Evolutionary conservation across 306 rosid species (phyloP), one percentile per base, ranked within the genome.

Genomic region (Pyrus pyrifolia): DNA sequence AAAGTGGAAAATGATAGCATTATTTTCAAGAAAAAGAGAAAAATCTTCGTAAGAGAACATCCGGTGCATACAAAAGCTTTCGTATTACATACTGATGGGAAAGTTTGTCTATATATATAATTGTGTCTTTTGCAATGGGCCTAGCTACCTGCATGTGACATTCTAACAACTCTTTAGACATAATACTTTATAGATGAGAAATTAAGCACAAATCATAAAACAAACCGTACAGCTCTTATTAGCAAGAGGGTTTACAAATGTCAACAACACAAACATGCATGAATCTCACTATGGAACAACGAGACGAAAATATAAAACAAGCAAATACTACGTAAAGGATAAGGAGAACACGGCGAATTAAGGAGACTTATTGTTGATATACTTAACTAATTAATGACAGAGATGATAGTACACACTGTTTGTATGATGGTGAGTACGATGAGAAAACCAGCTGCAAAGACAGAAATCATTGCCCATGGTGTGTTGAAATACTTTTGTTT

Each of bases 401-500:
- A 72, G 76, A 72, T 17, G 42, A 83, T 2, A 25, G 79, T 30
- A 33, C 40, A 68, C 46, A 72, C 21, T 6, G 77, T 46, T 58
- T 77, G 84, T 23, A 80, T 38, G 53, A 73, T 5, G 35, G 75
- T 61, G n/a, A 80, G 74, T 1, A 80, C 3, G 11, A 84, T 68
- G 31, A 80, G 70, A 45, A 69, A 3, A 62, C n/a, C 8, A 8
- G 74, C 80, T 4, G 68, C 82, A 45, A 49, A 33, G 62, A 73
- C 11, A 10, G 84, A 80, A 25, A 77, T 69, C n/a, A 13, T 1
- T 22, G 82, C 52, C 84, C 84, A 80, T 3, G 80, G 82, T 14
- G 77, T 80, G 31, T 71, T 25, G 49, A 76, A 80, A 38, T 83
- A 83, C 29, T 76, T 67, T 22, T 76, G 78, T n/a, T 45, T 61